phyloP scores from a whole-genome alignment of 202 grass and related monocot species.

The Zizania palustris region DNA sequence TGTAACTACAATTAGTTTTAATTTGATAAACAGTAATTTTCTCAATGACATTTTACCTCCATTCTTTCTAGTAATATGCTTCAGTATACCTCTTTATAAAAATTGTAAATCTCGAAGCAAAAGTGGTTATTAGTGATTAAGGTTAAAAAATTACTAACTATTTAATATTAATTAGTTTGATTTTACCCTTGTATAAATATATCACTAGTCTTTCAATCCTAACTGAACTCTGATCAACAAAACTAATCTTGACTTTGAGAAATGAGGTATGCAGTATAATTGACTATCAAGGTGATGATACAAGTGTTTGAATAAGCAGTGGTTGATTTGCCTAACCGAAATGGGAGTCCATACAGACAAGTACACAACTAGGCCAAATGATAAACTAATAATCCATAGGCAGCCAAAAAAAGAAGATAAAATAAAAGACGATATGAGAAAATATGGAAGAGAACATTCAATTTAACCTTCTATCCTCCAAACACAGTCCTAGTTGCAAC shows the following conservation, averaged over 20 bases:
- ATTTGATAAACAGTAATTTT: neutral
- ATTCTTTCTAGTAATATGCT: slow-evolving; percentile 4
- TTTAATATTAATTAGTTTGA: neutral
- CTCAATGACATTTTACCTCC: neutral
- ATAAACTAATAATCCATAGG: slow-evolving; percentile 12
- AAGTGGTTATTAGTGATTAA: neutral
- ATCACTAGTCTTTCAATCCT: neutral
- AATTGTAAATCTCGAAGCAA: neutral
- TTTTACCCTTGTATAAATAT: neutral
- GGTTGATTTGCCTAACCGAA: neutral
- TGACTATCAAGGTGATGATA: neutral
- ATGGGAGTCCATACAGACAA: neutral
- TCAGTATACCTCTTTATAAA: neutral
- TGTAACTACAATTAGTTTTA: neutral
- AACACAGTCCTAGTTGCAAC: neutral
- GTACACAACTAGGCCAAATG: neutral
- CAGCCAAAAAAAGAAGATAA: neutral
- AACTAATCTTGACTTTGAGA: neutral
- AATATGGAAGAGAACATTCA: neutral
- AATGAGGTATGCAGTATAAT: neutral
- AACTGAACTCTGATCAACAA: neutral
- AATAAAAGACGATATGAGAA: neutral
- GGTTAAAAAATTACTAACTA: neutral
- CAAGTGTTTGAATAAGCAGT: neutral
- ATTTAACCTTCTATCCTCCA: neutral